Conservation (phyloP, 441 rosid genomes). For the Jatropha multifida region DNA sequence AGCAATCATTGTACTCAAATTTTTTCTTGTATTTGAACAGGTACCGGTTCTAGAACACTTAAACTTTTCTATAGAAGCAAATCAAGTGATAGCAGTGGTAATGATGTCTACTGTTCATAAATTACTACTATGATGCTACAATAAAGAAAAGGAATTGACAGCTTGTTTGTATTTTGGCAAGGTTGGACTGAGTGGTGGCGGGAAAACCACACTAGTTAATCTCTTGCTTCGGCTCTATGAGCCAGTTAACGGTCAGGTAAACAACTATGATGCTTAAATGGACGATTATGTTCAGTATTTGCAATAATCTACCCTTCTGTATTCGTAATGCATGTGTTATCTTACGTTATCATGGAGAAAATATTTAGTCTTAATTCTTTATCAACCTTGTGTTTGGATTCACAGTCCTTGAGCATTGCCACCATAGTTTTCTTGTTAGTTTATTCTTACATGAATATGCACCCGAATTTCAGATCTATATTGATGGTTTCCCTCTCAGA, state of each 20-base stretch:
- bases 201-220: slow-evolving; percentile 89
- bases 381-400: neutral
- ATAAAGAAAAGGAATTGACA: neutral
- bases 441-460: neutral
- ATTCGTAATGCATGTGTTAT: too few relatives aligned
- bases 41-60: slow-evolving; percentile 64
- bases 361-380: neutral
- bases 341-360: neutral
- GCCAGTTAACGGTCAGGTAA: slow-evolving; percentile 87
- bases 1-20: neutral
- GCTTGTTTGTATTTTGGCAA: slow-evolving; percentile 29
- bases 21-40: slow-evolving; percentile 36
- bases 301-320: too few relatives aligned
- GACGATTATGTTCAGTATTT: neutral
- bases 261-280: neutral
- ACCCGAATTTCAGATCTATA: slow-evolving; percentile 50
- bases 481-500: slow-evolving; percentile 69
- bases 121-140: slow-evolving; percentile 12
- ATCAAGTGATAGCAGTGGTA: slow-evolving; percentile 91
- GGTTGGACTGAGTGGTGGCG: slow-evolving; percentile 99
- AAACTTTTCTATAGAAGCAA: slow-evolving; percentile 58
- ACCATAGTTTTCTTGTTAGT: neutral
- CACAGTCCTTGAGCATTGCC: neutral
- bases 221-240: slow-evolving; percentile 84
- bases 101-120: slow-evolving; percentile 25